Base-by-base conservation (phyloP, 108 stramenopile species). In the Cyclotella choctawhatcheeana region DNA sequence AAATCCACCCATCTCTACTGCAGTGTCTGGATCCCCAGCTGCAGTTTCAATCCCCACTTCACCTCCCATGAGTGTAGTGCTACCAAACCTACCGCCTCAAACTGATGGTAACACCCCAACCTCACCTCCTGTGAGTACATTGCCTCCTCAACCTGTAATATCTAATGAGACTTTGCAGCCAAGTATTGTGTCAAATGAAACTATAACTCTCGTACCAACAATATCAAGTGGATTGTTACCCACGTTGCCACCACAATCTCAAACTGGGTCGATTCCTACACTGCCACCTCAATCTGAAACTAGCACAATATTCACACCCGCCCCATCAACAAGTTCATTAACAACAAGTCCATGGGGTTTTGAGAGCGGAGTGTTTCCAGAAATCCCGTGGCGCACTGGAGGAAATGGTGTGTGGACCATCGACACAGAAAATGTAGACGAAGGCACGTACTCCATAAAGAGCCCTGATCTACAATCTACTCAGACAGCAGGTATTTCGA, bases 391-490 rank as follows among this genome's bases (percentile, higher is more conserved):
- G 74, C 32, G 65, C 22, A 76, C 74, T 3, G 74, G 74, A 10
- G 74, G 74, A 12, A 60, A 76, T 62, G 74, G 74, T 1, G 48
- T 26, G 24, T 76, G 74, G 74, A 32, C 67, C 5, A 68, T 76
- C 20, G 67, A 76, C 43, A 33, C 45, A 5, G 20, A 47, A 24
- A 67, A 43, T 20, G 56, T 58, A 25, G 27, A 58, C 25, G 31
- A 53, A 40, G 74, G 74, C 25, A 50, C 37, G 5, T 66, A 66
- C 47, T 77, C 64, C 21, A 77, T 77, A 45, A 70, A 47, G 53
- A 71, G 69, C 35, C 74, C 74, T 34, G 40, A 75, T 67, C 45
- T 75, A 27, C 43, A 32, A 26, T 58, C 58, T 21, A 37, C 31
- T 21, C 27, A 47, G 14, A 33, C 25, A 8, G 32, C 58, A 0